Evolutionary conservation across 768 basidiomycete genomes (phyloP).

Genomic region (Piloderma croceum): DNA sequence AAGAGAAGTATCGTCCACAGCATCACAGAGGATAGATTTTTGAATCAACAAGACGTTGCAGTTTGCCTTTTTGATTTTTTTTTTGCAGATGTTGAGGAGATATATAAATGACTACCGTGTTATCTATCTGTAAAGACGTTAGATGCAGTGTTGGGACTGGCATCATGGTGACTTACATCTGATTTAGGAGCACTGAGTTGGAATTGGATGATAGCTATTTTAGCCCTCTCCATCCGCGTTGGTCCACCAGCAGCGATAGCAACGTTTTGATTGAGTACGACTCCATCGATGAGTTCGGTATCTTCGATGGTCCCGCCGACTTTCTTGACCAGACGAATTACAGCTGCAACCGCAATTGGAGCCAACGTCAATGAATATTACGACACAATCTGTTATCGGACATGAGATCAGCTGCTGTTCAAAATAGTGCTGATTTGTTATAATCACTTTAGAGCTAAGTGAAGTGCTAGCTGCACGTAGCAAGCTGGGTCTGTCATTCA

Average conservation of each 20-base stretch:
- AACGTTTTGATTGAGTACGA: constrained; percentile 96
- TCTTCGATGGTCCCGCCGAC: constrained; percentile 99
- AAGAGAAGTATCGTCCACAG: constrained; percentile 98
- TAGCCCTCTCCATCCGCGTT: constrained; percentile 94
- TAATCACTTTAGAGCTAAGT: constrained; percentile 83
- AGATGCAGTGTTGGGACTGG: constrained; percentile 5
- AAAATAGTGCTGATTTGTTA: background rate
- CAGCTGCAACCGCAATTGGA: constrained; percentile 97
- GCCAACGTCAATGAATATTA: constrained; percentile 97
- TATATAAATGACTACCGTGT: constrained; percentile 98
- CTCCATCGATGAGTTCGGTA: constrained; percentile 92
- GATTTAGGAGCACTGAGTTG: constrained; percentile 97
- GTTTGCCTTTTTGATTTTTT: constrained; percentile 99
- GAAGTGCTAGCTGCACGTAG: constrained; percentile 92
- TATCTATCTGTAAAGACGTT: constrained; percentile 77
- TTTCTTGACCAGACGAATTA: constrained; percentile 93
- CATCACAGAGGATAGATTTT: constrained; percentile 98
- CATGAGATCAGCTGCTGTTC: constrained; percentile 2
- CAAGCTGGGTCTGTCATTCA: constrained; percentile 79
- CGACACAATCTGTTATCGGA: constrained; percentile 76
- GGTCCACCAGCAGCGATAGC: constrained; percentile 88
- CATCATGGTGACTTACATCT: constrained; percentile 56
- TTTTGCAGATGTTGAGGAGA: constrained; percentile 97
- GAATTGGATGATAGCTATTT: constrained; percentile 97
- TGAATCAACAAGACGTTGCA: constrained; percentile 99